A percentile compares a stretch with the other conserved stretches of the same genome.
Conservation (phyloP, 371 early-diverging fungal genomes). For the Actinomucor elegans region DNA sequence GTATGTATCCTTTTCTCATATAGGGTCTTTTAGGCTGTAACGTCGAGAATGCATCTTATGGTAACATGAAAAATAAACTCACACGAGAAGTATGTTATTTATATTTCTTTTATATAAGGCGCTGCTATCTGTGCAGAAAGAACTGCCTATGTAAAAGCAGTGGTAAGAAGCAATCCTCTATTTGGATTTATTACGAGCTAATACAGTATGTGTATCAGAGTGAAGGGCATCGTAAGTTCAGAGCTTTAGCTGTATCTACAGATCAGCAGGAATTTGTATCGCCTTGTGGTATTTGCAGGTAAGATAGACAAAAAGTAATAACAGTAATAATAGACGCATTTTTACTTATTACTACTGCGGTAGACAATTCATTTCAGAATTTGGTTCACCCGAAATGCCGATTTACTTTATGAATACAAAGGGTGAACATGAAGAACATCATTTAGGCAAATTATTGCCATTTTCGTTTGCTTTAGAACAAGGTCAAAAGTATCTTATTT, state of each 20-base stretch:
- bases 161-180: conserved; percentile 66
- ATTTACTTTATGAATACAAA: conserved; percentile 60
- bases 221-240: conserved; percentile 68
- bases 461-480: conserved; percentile 64
- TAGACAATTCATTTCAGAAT: conserved; percentile 83
- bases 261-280: conserved; percentile 55
- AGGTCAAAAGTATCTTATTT: conserved; percentile 11
- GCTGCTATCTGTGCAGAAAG: conserved; percentile 83
- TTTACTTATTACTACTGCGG: no score
- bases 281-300: conserved; percentile 84
- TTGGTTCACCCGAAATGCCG: conserved; percentile 56
- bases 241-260: conserved; percentile 67
- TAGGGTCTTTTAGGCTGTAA: conserved; percentile 67
- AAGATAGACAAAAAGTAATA: conserved; percentile 11
- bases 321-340: no score
- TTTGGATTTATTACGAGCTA: no score
- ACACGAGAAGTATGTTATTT: no score
- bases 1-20: not conserved
- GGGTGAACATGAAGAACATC: conserved; percentile 46
- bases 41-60: conserved; percentile 82
- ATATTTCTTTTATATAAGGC: conserved; percentile 26
- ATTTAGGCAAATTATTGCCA: conserved; percentile 62
- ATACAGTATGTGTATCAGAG: conserved; percentile 44
- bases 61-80: conserved; percentile 28
- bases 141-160: conserved; percentile 80